Evolutionary conservation across 176 grass and related monocot species (phyloP), one percentile per base, ranked within the genome.

Genomic region (Lolium rigidum): DNA sequence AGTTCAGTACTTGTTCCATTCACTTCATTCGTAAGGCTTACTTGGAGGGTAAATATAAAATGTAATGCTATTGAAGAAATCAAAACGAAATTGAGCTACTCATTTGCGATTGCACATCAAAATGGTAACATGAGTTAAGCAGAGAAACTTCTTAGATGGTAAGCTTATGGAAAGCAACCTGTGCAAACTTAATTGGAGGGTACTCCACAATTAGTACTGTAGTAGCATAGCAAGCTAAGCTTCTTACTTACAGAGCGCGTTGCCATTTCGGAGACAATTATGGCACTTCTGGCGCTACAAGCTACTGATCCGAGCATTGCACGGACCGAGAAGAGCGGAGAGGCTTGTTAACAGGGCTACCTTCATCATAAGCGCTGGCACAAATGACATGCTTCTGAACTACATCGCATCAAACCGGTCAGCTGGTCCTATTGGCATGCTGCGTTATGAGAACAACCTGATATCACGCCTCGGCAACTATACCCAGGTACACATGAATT

Each of bases 261-360:
- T 83, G 70, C 79, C 91, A 51, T 93, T 95, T 56, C 70, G 83
- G 10, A 81, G 76, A 46, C 93, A 95, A 70, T 1, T 93, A 31
- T 73, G 49, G 84, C 80, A 91, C 80, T 60, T 95, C 37, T 79
- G 77, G 81, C 88, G 85, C 2, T 95, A 95, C 83, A 95, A 85
- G 70, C 65, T 80, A 54, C 75, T 84, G 55, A 43, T 93, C 39
- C 77, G 76, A 87, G 88, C 37, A 7, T 16, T 87, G 56, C 69
- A 93, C 12, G 90, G 93, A 76, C 54, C 78, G 5, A 70, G 37
- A 56, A 83, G 87, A 89, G 79, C 93, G 43, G 89, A 93, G 76
- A 80, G 87, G 9, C 75, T 90, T 56, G 39, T 95, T 38, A 92
- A 91, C 49, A 86, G 65, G 47, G 93, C 90, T 20, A 71, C 91